phyloP scores from a whole-genome alignment of 176 grass and related monocot genomes.

The Tillandsia leiboldiana region DNA sequence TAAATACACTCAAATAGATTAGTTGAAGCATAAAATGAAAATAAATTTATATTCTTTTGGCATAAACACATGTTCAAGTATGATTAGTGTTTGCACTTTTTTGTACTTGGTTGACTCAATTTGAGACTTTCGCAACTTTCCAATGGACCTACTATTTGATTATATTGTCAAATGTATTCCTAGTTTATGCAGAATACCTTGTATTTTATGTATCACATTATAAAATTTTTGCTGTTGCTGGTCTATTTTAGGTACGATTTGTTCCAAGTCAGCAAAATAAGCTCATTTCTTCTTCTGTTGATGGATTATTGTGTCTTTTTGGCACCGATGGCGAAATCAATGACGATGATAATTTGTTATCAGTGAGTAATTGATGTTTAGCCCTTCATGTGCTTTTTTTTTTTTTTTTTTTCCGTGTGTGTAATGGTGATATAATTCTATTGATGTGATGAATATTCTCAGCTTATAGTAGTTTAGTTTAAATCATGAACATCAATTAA shows the following conservation, averaged over 20 bases:
- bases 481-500: background rate
- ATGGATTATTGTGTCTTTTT: constrained; percentile 77
- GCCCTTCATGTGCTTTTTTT: background rate
- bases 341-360: constrained; percentile 53
- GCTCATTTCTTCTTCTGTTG: constrained; percentile 61
- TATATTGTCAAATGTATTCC: no score
- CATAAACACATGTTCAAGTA: no score
- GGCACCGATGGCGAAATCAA: constrained; percentile 70
- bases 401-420: background rate
- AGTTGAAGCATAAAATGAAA: no score
- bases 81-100: no score
- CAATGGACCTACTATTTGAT: no score
- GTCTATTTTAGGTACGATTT: constrained; percentile 42
- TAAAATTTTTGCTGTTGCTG: background rate
- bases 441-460: background rate
- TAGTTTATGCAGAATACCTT: background rate
- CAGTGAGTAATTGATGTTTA: constrained; percentile 30
- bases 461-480: background rate
- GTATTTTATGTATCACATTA: background rate
- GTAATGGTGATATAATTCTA: constrained; percentile 1
- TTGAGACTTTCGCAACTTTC: no score
- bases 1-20: no score
- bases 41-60: no score
- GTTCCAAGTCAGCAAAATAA: constrained; percentile 58
- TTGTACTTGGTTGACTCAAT: no score